Conservation (phyloP, 805 yeast species). For the Candida corydali region DNA sequence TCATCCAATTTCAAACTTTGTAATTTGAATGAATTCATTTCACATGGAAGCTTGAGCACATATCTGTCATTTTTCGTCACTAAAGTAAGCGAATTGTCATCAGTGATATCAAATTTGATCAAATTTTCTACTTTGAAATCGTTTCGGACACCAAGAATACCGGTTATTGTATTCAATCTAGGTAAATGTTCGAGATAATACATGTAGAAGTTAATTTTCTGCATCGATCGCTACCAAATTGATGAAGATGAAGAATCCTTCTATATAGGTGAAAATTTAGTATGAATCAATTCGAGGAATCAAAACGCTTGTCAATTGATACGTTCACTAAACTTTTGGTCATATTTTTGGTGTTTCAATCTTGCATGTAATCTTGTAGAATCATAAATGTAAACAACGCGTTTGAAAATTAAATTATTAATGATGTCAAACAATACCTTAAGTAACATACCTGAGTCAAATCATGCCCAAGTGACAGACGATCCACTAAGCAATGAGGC, state of each 20-base stretch:
- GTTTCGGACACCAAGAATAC: constrained; percentile 3
- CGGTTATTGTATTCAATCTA: constrained; percentile 15
- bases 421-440: neutral
- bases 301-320: too few species aligned
- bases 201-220: constrained; percentile 11
- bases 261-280: too few species aligned
- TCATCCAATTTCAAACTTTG: neutral
- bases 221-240: neutral
- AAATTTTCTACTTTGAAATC: neutral
- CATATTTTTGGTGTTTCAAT: too few species aligned
- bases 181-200: constrained; percentile 21
- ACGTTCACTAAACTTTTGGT: too few species aligned
- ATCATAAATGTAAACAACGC: too few species aligned
- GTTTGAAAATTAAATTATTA: neutral
- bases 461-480: neutral
- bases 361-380: too few species aligned
- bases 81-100: neutral
- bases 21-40: constrained; percentile 1
- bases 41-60: constrained; percentile 2
- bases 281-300: too few species aligned
- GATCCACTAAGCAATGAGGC: constrained; percentile 10
- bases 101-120: neutral
- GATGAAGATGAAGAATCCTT: neutral
- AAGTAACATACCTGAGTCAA: neutral
- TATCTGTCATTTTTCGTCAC: neutral